phyloP scores from a whole-genome alignment of 768 basidiomycete genomes.

The Kwoniella shandongensis region DNA sequence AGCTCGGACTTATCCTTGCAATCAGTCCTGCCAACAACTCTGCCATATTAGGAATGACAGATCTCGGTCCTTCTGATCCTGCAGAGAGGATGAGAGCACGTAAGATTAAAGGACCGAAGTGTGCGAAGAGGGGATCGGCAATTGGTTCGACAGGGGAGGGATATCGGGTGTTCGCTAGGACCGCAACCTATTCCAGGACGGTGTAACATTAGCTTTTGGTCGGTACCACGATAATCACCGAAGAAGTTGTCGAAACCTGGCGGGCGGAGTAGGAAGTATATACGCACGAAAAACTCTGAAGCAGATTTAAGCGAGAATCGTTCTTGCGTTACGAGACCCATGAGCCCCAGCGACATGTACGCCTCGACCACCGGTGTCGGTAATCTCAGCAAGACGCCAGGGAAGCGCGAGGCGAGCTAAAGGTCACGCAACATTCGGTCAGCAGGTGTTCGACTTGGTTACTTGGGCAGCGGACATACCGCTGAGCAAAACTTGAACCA shows the following conservation, averaged over 20 bases:
- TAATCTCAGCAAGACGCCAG: slow-evolving; percentile 52
- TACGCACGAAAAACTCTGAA: slow-evolving; percentile 74
- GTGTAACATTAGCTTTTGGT: too few relatives aligned
- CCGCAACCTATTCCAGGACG: slow-evolving; percentile 60
- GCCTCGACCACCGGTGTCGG: slow-evolving; percentile 66
- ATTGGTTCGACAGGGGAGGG: slow-evolving; percentile 54
- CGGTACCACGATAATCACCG: neutral
- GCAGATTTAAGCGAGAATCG: slow-evolving; percentile 80
- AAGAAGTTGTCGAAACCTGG: neutral
- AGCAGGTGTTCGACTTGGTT: neutral
- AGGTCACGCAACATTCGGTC: neutral
- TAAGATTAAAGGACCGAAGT: slow-evolving; percentile 58
- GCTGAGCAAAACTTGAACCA: slow-evolving; percentile 82
- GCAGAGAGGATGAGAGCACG: slow-evolving; percentile 74
- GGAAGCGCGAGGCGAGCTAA: slow-evolving; percentile 48
- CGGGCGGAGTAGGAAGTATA: slow-evolving; percentile 2
- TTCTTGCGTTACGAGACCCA: slow-evolving; percentile 71
- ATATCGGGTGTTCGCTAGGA: slow-evolving; percentile 62
- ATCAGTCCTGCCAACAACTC: slow-evolving; percentile 73
- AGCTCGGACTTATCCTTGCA: slow-evolving; percentile 59
- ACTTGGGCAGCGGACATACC: slow-evolving; percentile 55
- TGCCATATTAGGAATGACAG: slow-evolving; percentile 76
- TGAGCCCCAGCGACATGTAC: slow-evolving; percentile 68
- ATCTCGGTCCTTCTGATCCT: slow-evolving; percentile 78
- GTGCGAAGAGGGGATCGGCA: slow-evolving; percentile 60